phyloP scores from a whole-genome alignment of 495 filamentous ascomycete species.

The Xylaria nigripes region DNA sequence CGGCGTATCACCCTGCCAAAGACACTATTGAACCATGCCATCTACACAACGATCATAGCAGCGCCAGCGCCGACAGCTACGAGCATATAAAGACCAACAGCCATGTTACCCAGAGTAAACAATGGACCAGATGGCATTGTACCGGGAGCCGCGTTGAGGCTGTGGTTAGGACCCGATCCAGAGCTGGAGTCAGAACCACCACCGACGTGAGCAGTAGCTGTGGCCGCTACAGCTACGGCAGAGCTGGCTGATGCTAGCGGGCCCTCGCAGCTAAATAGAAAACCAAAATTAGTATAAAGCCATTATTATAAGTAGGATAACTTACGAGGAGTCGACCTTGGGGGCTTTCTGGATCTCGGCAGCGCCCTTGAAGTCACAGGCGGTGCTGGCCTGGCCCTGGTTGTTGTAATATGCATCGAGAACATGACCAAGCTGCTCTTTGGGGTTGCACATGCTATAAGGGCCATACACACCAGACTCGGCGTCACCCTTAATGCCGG shows the following conservation, averaged over 20 bases:
- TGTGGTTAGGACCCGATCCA: constrained; percentile 3
- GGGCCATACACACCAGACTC: constrained; percentile 73
- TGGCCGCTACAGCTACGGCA: constrained; percentile 32
- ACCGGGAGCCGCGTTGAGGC: constrained; percentile 25
- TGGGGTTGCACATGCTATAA: constrained; percentile 78
- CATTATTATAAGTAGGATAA: not conserved
- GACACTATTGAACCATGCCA: not conserved
- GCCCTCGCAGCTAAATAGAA: constrained; percentile 19
- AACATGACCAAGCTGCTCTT: constrained; percentile 70
- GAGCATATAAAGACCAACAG: constrained; percentile 58
- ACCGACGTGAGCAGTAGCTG: constrained; percentile 37
- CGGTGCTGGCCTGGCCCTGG: constrained; percentile 46
- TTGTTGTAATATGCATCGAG: constrained; percentile 72
- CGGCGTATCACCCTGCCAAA: not conserved
- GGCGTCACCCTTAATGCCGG: constrained; percentile 61
- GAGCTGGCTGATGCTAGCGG: constrained; percentile 39
- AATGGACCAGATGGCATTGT: constrained; percentile 40
- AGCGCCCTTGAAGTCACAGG: constrained; percentile 71
- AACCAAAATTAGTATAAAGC: not conserved
- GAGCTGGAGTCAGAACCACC: constrained; percentile 23
- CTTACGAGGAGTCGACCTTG: constrained; percentile 18
- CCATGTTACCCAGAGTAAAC: constrained; percentile 55
- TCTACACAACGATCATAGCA: constrained; percentile 71
- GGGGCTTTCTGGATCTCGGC: constrained; percentile 43
- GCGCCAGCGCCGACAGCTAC: constrained; percentile 60